Conservation (phyloP, 2,329 filamentous ascomycete genomes). For the Westerdykella ornata region DNA sequence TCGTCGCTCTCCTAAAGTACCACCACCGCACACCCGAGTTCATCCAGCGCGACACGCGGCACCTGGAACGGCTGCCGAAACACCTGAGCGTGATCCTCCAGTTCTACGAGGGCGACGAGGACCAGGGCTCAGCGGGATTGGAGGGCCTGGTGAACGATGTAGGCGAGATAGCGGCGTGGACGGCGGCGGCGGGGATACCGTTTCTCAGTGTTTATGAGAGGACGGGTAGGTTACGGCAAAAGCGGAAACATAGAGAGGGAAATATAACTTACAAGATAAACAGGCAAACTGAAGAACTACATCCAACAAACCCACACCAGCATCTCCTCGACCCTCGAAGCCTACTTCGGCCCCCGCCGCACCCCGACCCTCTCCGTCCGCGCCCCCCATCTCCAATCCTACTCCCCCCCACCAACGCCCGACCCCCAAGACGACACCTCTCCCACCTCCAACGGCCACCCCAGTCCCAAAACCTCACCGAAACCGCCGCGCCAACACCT, state of each 20-base stretch:
- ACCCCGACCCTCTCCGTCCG: constrained; percentile 66
- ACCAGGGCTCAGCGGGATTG: constrained; percentile 62
- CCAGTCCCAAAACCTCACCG: constrained; percentile 6
- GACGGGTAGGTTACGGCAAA: constrained; percentile 58
- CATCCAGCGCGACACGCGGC: constrained; percentile 78
- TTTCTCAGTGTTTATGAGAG: constrained; percentile 87
- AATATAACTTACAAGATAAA: constrained; percentile 4
- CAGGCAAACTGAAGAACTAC: constrained; percentile 83
- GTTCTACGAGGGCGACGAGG: constrained; percentile 56
- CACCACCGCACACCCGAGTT: constrained; percentile 93
- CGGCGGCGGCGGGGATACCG: constrained; percentile 79
- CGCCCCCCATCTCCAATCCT: constrained; percentile 61
- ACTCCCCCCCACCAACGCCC: constrained; percentile 44
- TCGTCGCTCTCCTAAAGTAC: constrained; percentile 80
- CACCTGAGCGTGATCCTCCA: constrained; percentile 84
- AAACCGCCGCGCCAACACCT: constrained; percentile 38
- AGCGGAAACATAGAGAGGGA: too few species aligned
- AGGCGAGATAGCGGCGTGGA: constrained; percentile 89
- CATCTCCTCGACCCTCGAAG: constrained; percentile 70
- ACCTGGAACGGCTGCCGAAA: constrained; percentile 65
- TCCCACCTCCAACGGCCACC: constrained; percentile 36
- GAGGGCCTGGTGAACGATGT: constrained; percentile 84
- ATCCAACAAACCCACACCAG: constrained; percentile 77
- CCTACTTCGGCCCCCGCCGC: constrained; percentile 70
- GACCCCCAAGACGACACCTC: constrained; percentile 25